A percentile compares a stretch with the other conserved stretches of the same genome.
Conservation (phyloP, 2,329 filamentous ascomycete species). For the Coniella vitis region DNA sequence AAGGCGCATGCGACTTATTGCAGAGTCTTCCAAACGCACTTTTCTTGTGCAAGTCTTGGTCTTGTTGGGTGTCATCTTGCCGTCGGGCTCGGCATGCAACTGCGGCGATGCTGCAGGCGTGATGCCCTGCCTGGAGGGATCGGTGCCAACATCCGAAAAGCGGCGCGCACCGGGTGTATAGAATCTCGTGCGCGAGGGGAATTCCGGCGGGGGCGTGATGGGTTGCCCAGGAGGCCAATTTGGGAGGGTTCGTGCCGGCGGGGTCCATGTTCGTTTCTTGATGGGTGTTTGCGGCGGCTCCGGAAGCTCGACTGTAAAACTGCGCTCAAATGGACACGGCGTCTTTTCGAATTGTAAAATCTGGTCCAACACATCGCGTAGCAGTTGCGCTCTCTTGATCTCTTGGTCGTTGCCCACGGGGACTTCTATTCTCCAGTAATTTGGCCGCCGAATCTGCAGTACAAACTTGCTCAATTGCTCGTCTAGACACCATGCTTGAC, state of each 20-base stretch:
- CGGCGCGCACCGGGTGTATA: constrained; percentile 14
- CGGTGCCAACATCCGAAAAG: constrained; percentile 10
- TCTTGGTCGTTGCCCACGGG: constrained; percentile 60
- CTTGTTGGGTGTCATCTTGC: not conserved
- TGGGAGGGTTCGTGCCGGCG: constrained; percentile 34
- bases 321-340: constrained; percentile 73
- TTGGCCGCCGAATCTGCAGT: constrained; percentile 73
- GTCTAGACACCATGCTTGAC: constrained; percentile 91
- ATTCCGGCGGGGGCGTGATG: constrained; percentile 18
- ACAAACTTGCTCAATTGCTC: constrained; percentile 74
- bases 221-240: constrained; percentile 22
- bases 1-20: constrained; percentile 5
- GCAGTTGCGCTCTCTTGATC: constrained; percentile 52
- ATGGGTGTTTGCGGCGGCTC: constrained; percentile 58
- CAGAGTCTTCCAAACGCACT: not conserved
- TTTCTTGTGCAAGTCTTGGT: not conserved
- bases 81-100: not conserved
- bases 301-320: constrained; percentile 68
- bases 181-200: constrained; percentile 14
- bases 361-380: constrained; percentile 63
- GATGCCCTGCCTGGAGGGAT: constrained; percentile 1
- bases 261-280: constrained; percentile 61
- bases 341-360: constrained; percentile 84
- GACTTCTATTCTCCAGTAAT: constrained; percentile 87
- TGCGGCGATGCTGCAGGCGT: constrained; percentile 7